Percentiles rank a stretch among this genome's conserved stretches.
Evolutionary conservation across 495 filamentous ascomycete genomes (phyloP).

Genomic region (Cercophora samala): DNA sequence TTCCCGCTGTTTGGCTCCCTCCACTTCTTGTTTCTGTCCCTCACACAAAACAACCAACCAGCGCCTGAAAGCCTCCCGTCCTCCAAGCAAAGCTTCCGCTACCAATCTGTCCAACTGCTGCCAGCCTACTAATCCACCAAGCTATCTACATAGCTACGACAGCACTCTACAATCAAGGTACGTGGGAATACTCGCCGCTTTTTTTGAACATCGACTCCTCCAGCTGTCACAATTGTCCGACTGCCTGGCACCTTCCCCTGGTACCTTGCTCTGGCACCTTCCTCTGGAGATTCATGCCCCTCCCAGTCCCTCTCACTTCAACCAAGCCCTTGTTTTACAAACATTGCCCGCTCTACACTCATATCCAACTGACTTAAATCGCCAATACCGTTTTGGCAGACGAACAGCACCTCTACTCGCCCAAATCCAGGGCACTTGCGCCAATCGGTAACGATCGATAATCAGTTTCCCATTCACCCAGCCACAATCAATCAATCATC

Average conservation of each 20-base stretch:
- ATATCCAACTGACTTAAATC: not conserved
- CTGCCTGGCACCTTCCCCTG: not conserved
- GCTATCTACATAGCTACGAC: not conserved
- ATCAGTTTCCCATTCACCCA: too few species aligned
- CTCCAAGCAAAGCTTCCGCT: not conserved
- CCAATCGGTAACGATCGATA: too few species aligned
- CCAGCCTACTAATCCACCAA: not conserved
- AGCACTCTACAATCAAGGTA: not conserved
- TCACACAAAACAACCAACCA: not conserved
- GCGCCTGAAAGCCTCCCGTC: not conserved
- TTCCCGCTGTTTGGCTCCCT: not conserved
- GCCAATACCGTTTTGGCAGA: too few species aligned
- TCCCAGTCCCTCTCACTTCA: not conserved
- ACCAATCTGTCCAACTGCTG: not conserved
- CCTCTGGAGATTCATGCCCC: not conserved
- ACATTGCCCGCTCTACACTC: not conserved
- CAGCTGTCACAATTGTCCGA: not conserved
- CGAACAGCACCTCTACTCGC: too few species aligned
- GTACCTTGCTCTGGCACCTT: not conserved
- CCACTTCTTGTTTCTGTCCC: not conserved
- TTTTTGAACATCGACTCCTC: not conserved
- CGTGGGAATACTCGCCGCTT: not conserved
- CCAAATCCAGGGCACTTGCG: too few species aligned
- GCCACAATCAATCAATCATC: too few species aligned
- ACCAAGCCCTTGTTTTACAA: not conserved